Evolutionary conservation across 352 stramenopile genomes (phyloP).

Genomic region (Phytophthora sansomeana): DNA sequence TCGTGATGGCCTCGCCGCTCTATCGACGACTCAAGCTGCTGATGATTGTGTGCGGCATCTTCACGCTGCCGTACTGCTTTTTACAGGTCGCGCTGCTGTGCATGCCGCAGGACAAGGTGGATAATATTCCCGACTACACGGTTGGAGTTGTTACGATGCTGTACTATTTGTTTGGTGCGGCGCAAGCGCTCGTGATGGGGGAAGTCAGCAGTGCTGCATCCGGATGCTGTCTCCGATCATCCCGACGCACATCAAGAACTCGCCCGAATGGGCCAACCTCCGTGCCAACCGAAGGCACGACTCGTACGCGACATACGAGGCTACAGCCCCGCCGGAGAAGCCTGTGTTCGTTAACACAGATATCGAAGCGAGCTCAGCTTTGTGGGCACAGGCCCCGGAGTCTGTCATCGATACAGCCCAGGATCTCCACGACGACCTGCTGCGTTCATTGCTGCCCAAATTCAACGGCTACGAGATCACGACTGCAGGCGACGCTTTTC

Average conservation of each 20-base stretch:
- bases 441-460: slow-evolving; percentile 57
- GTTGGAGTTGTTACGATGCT: slow-evolving; percentile 66
- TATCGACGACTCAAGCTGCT: slow-evolving; percentile 76
- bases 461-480: slow-evolving; percentile 83
- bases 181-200: slow-evolving; percentile 73
- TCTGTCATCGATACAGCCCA: slow-evolving; percentile 68
- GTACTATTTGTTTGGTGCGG: slow-evolving; percentile 71
- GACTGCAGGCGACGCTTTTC: slow-evolving; percentile 75
- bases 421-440: slow-evolving; percentile 69
- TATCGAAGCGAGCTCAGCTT: slow-evolving; percentile 70
- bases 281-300: slow-evolving; percentile 49
- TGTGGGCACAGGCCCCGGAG: slow-evolving; percentile 67
- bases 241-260: slow-evolving; percentile 60
- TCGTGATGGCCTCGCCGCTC: slow-evolving; percentile 71
- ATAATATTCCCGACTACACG: slow-evolving; percentile 61
- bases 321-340: slow-evolving; percentile 38
- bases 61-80: slow-evolving; percentile 73
- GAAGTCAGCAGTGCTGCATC: slow-evolving; percentile 68
- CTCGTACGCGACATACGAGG: slow-evolving; percentile 44
- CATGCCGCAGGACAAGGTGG: slow-evolving; percentile 48
- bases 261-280: slow-evolving; percentile 52
- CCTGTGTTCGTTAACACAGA: slow-evolving; percentile 84
- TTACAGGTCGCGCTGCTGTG: slow-evolving; percentile 59
- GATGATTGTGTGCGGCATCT: slow-evolving; percentile 67
- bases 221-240: slow-evolving; percentile 61